Evolutionary conservation across 2,329 filamentous ascomycete species (phyloP), one percentile per base, ranked within the genome.

Genomic region (Colletotrichum spaethianum): DNA sequence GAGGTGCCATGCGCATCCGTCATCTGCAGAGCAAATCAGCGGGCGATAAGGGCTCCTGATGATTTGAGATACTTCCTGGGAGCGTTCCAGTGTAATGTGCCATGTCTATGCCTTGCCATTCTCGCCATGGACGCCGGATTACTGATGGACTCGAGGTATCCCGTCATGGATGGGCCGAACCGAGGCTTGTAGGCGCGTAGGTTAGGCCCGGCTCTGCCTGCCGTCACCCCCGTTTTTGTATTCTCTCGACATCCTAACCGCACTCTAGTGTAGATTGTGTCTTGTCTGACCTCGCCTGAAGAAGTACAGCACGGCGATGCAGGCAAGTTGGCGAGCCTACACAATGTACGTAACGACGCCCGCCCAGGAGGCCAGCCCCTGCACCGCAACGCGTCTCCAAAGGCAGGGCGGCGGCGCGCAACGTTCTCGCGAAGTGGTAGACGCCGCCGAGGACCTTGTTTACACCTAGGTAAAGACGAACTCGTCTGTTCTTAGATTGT

Each of bases 21-120:
- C 5, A 56, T 56, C 53, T 56, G 53, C 53, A 56, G 33, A 56
- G 53, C 53, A 56, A 56, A 38, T 14, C 14, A 38, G 20, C 20
- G 31, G 31, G 33, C 31, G 52, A 56, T 31, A 36, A 56, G 48
- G 23, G 26, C 28, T 23, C 23, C 14, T 9, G 26, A 28, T 52
- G 48, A 52, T 52, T 52, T 31, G 48, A 52, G 28, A 52, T 52
- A 14, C 12, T 23, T 31, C 18, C 14, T 52, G 26, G 48, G 26
- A 52, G 26, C 23, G 33, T 11, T 36, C 33, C 8, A 36, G 33
- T 8, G 33, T 1, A 33, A 36, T 8, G 11, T 36, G 33, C 48
- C 48, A 28, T 52, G 44, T 26, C n/a, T 14, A 48, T 48, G 8
- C 44, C 44, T 48, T 26, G 44, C n/a, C n/a, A 7, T 28, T 18